Evolutionary conservation across 2,329 filamentous ascomycete genomes (phyloP), one percentile per base, ranked within the genome.

Genomic region (Akanthomyces uredinophilus): DNA sequence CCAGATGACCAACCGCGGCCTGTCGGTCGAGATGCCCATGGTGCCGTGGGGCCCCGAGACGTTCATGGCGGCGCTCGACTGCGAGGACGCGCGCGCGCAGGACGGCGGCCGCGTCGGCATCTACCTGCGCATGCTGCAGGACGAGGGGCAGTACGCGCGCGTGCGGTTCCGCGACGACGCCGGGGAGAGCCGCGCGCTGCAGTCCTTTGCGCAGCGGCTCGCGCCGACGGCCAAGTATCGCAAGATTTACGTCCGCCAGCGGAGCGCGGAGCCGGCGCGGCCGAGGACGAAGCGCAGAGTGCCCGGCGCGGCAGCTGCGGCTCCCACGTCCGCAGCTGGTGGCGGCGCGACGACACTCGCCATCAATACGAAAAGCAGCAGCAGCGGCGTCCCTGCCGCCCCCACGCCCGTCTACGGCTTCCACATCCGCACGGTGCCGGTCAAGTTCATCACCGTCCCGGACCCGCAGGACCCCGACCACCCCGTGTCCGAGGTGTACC

Each of bases 31-130:
- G 41, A 50, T 61, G 51, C 52, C 52, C 52, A 58, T 62, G 49
- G 52, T 58, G 16, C 44, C 59, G 16, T 64, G 62, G 62, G 62
- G 57, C 20, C 32, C 46, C 5, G 58, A 64, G 53, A 64, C 53
- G 24, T 64, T 62, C 41, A 24, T 62, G 20, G 59, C 56, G 7
- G 62, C 62, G 18, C 49, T 61, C 1, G 62, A 64, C 46, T 61
- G 62, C 37, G 43, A 61, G n/a, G 7, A n/a, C 14, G 51, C 27
- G 4, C 6, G 43, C 32, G 39, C 2, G 14, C 29, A 13, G 5
- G 46, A 64, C 35, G 39, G 35, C 35, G 39, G 35, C 20, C 62
- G 61, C 22, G 29, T 63, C 16, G 61, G 55, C 22, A 59, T 63
- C 22, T 63, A 46, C 54, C 54, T 63, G 37, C 61, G 51, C 20